Evolutionary conservation across 768 basidiomycete genomes (phyloP).

Genomic region (Filobasidium wieringae): DNA sequence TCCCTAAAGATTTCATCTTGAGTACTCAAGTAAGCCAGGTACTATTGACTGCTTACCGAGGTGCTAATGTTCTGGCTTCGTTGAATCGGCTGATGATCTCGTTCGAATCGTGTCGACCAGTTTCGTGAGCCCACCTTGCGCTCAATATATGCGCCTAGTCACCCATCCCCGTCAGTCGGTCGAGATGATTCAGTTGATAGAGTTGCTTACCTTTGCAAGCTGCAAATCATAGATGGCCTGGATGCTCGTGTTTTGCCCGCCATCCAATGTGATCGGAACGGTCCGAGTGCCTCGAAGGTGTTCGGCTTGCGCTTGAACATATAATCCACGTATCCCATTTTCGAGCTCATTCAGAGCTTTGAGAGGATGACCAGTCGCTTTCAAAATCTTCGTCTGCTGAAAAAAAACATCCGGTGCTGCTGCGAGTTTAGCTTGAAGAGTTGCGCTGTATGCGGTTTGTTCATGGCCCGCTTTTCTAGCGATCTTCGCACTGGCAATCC

Average conservation of each 20-base stretch:
- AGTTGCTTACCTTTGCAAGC: slow-evolving; percentile 52
- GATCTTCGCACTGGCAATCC: slow-evolving; percentile 89
- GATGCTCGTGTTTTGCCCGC: neutral
- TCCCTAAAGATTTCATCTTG: slow-evolving; percentile 17
- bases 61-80: slow-evolving; percentile 36
- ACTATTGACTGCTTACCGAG: slow-evolving; percentile 26
- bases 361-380: slow-evolving; percentile 63
- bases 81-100: slow-evolving; percentile 49
- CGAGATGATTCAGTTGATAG: neutral
- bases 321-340: too few species aligned
- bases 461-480: slow-evolving; percentile 89
- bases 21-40: slow-evolving; percentile 8
- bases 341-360: slow-evolving; percentile 80
- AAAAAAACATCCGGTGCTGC: slow-evolving; percentile 66
- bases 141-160: slow-evolving; percentile 57
- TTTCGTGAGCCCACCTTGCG: slow-evolving; percentile 87
- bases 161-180: neutral
- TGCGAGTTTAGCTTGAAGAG: slow-evolving; percentile 72
- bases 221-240: slow-evolving; percentile 17
- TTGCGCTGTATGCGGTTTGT: slow-evolving; percentile 93
- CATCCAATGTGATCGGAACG: neutral
- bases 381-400: slow-evolving; percentile 77
- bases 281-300: neutral
- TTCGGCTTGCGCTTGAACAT: neutral
- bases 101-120: slow-evolving; percentile 61